These are phyloP conservation scores for Podaxis sp. DNA, from an alignment of 768 basidiomycete genomes.

Conservation along the genomic window DNA sequence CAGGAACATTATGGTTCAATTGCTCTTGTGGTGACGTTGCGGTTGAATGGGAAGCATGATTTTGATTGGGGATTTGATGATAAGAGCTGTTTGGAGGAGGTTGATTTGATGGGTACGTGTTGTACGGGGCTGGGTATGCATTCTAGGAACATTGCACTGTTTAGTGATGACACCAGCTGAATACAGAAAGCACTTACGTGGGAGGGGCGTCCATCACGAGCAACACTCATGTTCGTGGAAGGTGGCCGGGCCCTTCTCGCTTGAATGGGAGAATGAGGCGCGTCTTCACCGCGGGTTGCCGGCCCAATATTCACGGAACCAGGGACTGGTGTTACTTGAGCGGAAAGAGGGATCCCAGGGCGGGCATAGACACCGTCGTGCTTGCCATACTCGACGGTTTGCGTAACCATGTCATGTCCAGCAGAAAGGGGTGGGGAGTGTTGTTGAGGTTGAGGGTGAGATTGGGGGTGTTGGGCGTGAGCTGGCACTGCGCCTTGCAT, in stretches of 20 bases:
- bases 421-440: conserved; percentile 49
- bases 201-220: conserved; percentile 48
- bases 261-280: conserved; percentile 36
- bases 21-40: conserved; percentile 14
- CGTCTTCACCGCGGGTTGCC: conserved; percentile 36
- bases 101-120: conserved; percentile 38
- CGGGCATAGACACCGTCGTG: conserved; percentile 50
- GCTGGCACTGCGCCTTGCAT: conserved; percentile 18
- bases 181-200: conserved; percentile 42
- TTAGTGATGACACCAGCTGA: not conserved
- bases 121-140: conserved; percentile 38
- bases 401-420: conserved; percentile 34
- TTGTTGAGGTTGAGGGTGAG: conserved; percentile 44
- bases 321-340: conserved; percentile 39
- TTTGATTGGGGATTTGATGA: conserved; percentile 27
- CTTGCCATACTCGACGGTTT: conserved; percentile 45
- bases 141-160: conserved; percentile 2
- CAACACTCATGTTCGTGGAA: conserved; percentile 32
- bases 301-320: conserved; percentile 35
- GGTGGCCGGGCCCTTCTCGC: conserved; percentile 44
- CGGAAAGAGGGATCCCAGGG: conserved; percentile 46
- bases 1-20: conserved; percentile 12
- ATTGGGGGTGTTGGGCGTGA: conserved; percentile 32
- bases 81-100: conserved; percentile 32
- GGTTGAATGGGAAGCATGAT: conserved; percentile 11